Conservation (phyloP, 805 yeast species). For the Saccharomycopsis sp. region DNA sequence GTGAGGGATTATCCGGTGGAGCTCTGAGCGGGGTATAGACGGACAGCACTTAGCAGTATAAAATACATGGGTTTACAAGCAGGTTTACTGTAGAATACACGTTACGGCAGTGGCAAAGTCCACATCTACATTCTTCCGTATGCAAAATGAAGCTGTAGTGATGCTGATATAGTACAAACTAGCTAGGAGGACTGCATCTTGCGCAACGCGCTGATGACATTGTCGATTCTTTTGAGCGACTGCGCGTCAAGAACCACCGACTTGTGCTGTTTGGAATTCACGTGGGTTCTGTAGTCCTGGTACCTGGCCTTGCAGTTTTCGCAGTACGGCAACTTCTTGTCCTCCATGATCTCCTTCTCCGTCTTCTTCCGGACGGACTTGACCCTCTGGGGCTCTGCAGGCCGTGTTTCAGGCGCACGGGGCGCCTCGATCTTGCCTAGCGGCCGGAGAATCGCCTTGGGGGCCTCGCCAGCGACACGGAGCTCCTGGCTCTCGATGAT, state of each 20-base stretch:
- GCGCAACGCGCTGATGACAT: slow-evolving; percentile 2
- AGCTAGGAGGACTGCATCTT: not conserved
- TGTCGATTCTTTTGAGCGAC: not conserved
- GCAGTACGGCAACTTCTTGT: not conserved
- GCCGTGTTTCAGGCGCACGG: not conserved
- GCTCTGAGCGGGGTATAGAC: too few relatives aligned
- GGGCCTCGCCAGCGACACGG: not conserved
- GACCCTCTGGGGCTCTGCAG: too few relatives aligned
- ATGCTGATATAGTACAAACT: too few relatives aligned
- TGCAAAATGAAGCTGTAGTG: not conserved
- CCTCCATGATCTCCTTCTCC: not conserved
- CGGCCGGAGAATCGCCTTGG: not conserved
- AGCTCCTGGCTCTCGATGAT: not conserved
- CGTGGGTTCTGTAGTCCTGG: slow-evolving; percentile 1
- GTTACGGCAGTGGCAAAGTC: too few relatives aligned
- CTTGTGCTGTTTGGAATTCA: slow-evolving; percentile 2
- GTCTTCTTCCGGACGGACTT: not conserved
- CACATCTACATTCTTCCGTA: too few relatives aligned
- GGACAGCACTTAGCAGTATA: too few relatives aligned
- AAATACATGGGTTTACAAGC: too few relatives aligned
- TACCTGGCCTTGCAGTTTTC: slow-evolving; percentile 3
- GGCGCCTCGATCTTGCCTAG: not conserved
- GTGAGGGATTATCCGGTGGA: not conserved
- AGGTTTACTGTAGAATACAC: too few relatives aligned
- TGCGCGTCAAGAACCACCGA: not conserved